These are phyloP conservation scores for Nevesoporus exiguus DNA, from an alignment of 768 basidiomycete species.

Conservation along the genomic window DNA sequence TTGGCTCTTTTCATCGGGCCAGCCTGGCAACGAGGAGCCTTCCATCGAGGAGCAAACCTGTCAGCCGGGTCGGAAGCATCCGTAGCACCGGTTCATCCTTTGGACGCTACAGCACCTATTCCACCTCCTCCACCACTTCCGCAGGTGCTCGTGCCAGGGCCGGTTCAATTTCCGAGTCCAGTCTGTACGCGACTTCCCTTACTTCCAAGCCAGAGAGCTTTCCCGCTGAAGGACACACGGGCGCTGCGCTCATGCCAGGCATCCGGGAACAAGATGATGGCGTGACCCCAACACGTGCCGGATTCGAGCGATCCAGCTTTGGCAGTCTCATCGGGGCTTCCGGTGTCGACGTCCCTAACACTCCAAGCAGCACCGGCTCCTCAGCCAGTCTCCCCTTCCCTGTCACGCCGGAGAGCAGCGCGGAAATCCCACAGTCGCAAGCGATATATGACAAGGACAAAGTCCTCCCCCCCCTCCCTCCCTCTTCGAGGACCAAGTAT, in stretches of 20 bases:
- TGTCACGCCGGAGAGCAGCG: conserved; percentile 25
- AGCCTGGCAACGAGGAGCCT: conserved; percentile 18
- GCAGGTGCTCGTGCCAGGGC: conserved; percentile 8
- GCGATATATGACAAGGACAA: conserved; percentile 26
- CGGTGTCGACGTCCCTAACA: conserved; percentile 19
- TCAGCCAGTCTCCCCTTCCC: conserved; percentile 31
- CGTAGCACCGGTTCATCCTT: conserved; percentile 24
- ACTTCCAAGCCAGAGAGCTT: conserved; percentile 13
- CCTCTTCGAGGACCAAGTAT: conserved; percentile 14
- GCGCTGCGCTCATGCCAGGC: conserved; percentile 22
- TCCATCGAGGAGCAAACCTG: conserved; percentile 20
- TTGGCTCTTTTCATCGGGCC: conserved; percentile 19
- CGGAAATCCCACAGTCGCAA: conserved; percentile 12
- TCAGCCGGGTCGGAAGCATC: conserved; percentile 20
- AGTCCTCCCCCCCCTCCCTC: conserved; percentile 32
- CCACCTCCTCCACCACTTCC: conserved; percentile 14
- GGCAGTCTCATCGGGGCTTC: conserved; percentile 22
- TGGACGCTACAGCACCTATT: conserved; percentile 23
- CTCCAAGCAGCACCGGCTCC: conserved; percentile 31
- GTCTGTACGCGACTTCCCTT: conserved; percentile 12
- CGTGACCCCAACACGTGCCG: conserved; percentile 28
- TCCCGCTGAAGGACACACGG: background rate
- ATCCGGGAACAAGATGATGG: conserved; percentile 31
- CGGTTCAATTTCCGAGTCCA: conserved; percentile 21
- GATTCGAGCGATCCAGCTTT: conserved; percentile 25